Evolutionary conservation across 129 eudicot species (phyloP).

Genomic region (Solidago caesia): DNA sequence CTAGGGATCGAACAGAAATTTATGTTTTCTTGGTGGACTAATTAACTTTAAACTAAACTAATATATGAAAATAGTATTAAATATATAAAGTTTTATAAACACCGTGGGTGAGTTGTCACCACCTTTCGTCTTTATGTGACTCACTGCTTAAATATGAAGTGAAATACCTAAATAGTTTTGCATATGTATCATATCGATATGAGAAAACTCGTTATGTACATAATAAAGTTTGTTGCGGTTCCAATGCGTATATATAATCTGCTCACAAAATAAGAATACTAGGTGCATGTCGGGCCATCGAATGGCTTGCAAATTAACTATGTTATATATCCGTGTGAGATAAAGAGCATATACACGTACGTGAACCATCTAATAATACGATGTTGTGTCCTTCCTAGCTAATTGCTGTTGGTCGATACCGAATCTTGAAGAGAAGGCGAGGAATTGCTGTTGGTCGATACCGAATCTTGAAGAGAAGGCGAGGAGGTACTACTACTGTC

Average conservation of each 20-base stretch:
- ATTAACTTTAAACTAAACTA: too few relatives aligned
- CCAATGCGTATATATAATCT: slow-evolving; percentile 13
- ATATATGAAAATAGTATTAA: too few relatives aligned
- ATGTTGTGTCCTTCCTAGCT: slow-evolving; percentile 16
- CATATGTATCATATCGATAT: slow-evolving; percentile 4
- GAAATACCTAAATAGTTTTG: slow-evolving; percentile 13
- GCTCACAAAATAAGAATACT: slow-evolving; percentile 17
- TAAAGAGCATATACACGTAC: slow-evolving; percentile 25
- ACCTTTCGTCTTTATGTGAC: too few relatives aligned
- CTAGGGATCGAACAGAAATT: too few relatives aligned
- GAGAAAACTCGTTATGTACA: slow-evolving; percentile 18
- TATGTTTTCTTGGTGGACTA: too few relatives aligned
- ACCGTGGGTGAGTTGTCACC: too few relatives aligned
- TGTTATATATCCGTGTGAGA: slow-evolving; percentile 20
- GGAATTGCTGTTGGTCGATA: slow-evolving; percentile 25
- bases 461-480: slow-evolving; percentile 45
- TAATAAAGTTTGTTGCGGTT: slow-evolving; percentile 14
- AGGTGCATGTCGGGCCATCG: neutral
- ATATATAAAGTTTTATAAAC: too few relatives aligned
- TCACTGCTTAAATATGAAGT: neutral
- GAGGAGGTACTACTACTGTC: slow-evolving; percentile 57
- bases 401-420: slow-evolving; percentile 43
- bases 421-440: slow-evolving; percentile 55
- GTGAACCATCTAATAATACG: slow-evolving; percentile 23
- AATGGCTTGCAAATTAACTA: slow-evolving; percentile 1